Evolutionary conservation across 2,329 filamentous ascomycete species (phyloP).

Genomic region (Pleoardoris graminearum): DNA sequence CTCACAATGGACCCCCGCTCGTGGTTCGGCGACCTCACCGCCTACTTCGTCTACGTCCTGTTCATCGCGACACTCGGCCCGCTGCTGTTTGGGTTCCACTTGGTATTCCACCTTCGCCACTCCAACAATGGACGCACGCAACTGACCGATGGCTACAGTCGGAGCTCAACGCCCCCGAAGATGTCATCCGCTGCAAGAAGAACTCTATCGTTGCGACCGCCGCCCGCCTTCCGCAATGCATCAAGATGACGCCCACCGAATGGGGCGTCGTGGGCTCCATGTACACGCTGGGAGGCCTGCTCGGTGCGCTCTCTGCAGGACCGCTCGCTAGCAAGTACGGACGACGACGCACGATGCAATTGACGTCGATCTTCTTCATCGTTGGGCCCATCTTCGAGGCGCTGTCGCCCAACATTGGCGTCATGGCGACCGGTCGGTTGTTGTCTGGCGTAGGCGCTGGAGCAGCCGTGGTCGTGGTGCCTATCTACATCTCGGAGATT

Average conservation of each 20-base stretch:
- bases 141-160: conserved; percentile 59
- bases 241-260: conserved; percentile 79
- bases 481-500: conserved; percentile 91
- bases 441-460: conserved; percentile 84
- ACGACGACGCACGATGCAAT: conserved; percentile 73
- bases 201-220: conserved; percentile 52
- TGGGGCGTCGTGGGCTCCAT: conserved; percentile 88
- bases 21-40: conserved; percentile 60
- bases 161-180: conserved; percentile 92
- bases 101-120: conserved; percentile 58
- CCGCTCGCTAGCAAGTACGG: conserved; percentile 78
- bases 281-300: conserved; percentile 85
- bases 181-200: conserved; percentile 84
- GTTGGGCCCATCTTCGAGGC: conserved; percentile 77
- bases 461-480: conserved; percentile 87
- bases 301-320: conserved; percentile 79
- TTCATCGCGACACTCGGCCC: conserved; percentile 80
- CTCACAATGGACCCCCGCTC: conserved; percentile 45
- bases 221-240: conserved; percentile 69
- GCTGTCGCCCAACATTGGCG: conserved; percentile 65
- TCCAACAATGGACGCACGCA: neutral
- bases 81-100: conserved; percentile 90
- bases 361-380: conserved; percentile 76
- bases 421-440: conserved; percentile 74
- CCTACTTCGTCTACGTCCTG: conserved; percentile 77